Conservation (phyloP, 2,329 filamentous ascomycete genomes). For the Stenocarpella maydis region DNA sequence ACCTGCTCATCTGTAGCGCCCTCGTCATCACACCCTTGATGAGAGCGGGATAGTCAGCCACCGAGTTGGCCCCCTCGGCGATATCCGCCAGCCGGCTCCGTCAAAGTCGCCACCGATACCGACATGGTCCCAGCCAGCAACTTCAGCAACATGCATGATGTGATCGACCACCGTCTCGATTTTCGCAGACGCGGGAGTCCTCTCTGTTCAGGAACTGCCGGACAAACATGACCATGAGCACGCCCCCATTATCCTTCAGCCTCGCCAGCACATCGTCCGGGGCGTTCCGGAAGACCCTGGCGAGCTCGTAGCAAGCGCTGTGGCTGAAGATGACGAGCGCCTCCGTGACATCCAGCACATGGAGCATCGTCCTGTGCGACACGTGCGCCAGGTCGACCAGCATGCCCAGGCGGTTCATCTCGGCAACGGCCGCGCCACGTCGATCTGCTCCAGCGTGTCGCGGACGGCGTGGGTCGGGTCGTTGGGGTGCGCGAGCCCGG, state of each 20-base stretch:
- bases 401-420: slow-evolving; percentile 45
- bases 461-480: slow-evolving; percentile 16
- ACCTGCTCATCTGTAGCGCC: slow-evolving; percentile 66
- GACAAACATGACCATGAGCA: slow-evolving; percentile 37
- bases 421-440: slow-evolving; percentile 36
- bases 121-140: slow-evolving; percentile 72
- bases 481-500: slow-evolving; percentile 1
- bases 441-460: slow-evolving; percentile 23
- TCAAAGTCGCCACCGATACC: slow-evolving; percentile 74
- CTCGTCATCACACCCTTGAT: slow-evolving; percentile 64
- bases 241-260: slow-evolving; percentile 28
- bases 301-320: slow-evolving; percentile 31
- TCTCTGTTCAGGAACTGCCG: slow-evolving; percentile 43
- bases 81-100: slow-evolving; percentile 53
- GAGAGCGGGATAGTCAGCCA: slow-evolving; percentile 68
- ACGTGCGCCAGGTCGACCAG: slow-evolving; percentile 38
- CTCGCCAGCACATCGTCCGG: slow-evolving; percentile 41
- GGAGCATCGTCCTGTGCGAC: slow-evolving; percentile 36
- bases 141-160: slow-evolving; percentile 67
- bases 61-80: slow-evolving; percentile 68
- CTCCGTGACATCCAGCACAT: slow-evolving; percentile 33
- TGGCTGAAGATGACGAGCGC: slow-evolving; percentile 39
- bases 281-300: slow-evolving; percentile 43
- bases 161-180: slow-evolving; percentile 69
- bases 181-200: slow-evolving; percentile 61